Percentiles rank a stretch among this genome's conserved stretches.
Conservation (phyloP, 305 asterid species). For the Solanum hybrid region DNA sequence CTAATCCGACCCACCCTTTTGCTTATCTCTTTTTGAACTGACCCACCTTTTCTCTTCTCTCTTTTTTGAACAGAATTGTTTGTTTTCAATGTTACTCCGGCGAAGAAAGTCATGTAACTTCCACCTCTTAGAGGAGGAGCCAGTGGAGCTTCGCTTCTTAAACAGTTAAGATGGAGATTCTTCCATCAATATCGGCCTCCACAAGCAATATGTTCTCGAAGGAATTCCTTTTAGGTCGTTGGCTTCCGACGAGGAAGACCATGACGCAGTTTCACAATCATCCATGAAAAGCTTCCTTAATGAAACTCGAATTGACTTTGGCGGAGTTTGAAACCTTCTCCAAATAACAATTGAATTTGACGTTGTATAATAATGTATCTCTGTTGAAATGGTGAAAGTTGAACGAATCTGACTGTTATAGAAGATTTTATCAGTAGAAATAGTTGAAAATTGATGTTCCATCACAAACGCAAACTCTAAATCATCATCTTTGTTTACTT, state of each 20-base stretch:
- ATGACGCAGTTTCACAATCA: not conserved
- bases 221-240: too few species aligned
- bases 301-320: not conserved
- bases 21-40: not conserved
- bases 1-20: not conserved
- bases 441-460: not conserved
- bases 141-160: too few species aligned
- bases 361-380: not conserved
- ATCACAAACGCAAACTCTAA: not conserved
- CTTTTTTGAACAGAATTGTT: too few species aligned
- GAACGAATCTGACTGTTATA: not conserved
- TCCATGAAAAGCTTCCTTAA: not conserved
- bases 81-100: not conserved
- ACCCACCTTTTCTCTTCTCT: not conserved
- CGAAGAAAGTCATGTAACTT: not conserved
- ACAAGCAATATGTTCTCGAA: too few species aligned
- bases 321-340: not conserved
- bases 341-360: not conserved
- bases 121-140: too few species aligned
- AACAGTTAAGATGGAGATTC: too few species aligned
- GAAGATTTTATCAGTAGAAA: not conserved
- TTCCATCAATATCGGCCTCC: too few species aligned
- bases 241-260: not conserved
- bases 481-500: not conserved
- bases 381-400: not conserved